Evolutionary conservation across 1,284 basidiomycete species (phyloP), one percentile per base, ranked within the genome.

Genomic region (Singerocomus inundabilis): DNA sequence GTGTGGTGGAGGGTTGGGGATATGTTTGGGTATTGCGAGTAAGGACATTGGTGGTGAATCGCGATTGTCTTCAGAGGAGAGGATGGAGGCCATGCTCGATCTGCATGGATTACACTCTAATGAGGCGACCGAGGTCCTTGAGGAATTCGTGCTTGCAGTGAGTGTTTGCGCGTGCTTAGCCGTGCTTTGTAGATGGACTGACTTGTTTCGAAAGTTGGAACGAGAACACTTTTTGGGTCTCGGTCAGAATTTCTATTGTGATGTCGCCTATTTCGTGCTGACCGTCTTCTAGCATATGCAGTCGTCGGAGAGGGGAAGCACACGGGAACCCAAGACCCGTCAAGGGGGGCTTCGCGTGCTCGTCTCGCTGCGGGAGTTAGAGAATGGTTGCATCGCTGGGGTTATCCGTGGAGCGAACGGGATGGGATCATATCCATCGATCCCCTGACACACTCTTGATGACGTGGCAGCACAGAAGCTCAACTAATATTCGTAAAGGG

Each of bases 301-400:
- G 80, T 98, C 30, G 91, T 98, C 5, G 96, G 97, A 10, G 93
- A 97, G 69, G 93, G 95, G 68, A 95, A 93, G 70, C 96, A 98
- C 67, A 93, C 91, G 1, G 94, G 91, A 3, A 88, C 84, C 28
- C 91, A 94, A 63, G 91, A 94, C 63, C 73, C 80, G 13, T 80
- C 77, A 12, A 81, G 92, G 43, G 91, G 93, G 32, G 82, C 91
- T 2, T 90, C 89, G 29, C 86, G 91, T 53, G 79, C 82, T 15
- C 84, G 93, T 11, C 77, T 98, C 11, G 89, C 85, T 4, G 80
- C 86, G 2, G 90, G 89, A 15, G 85, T 98, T 36, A 86, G 90
- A 58, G 90, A 93, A 65, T 96, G 89, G 82, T 72, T 98, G 41
- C 87, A 91, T 59, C 83, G 88, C 47, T 98, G 93, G 91, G 90